Base-by-base conservation (phyloP, 2,329 filamentous ascomycete genomes). In the Biscogniauxia mediterranea region DNA sequence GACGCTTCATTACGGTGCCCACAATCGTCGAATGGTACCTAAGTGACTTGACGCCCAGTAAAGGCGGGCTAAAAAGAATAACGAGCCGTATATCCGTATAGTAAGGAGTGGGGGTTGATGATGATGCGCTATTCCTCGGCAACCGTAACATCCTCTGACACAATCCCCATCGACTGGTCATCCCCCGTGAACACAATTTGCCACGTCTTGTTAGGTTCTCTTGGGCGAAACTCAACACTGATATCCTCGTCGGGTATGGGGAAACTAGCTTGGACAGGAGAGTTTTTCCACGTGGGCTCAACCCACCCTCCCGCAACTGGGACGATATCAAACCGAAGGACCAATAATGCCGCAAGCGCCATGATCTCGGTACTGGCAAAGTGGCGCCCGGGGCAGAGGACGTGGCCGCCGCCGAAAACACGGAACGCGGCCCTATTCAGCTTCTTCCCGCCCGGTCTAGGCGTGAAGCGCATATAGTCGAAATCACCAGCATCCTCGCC, bases 381-480 rank as follows among this genome's bases (percentile, higher is more conserved):
- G 46, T 63, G 61, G 1, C 61, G 61, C 1, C 61, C 61, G 2
- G 58, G 61, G 26, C 58, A 63, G 13, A 63, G 42, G 28, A 61
- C 56, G 46, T 60, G 58, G 49, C 61, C 61, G 13, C 61, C 61
- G 9, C 61, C 58, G 32, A 63, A 63, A 1, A 9, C 61, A 1
- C 61, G 55, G 20, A 61, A 63, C 7, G 61, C 61, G 7, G 7
- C 32, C 32, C 32, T 38, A 9, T 60, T 60, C 2, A 52, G 57
- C 54, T 56, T 61, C 38, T 63, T 63, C 5, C 46, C 49, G 13
- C 52, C 20, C 15, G 51, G 53, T 26, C 46, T 26, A 20, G 26
- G 49, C 13, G 55, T 51, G 15, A 66, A 68, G 3, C 62, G 64
- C 52, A 56, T 21, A 28, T 68, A 54, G 9, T 66, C 55, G 42